Conservation (phyloP, 768 basidiomycete species). For the Lactarius evosmus region DNA sequence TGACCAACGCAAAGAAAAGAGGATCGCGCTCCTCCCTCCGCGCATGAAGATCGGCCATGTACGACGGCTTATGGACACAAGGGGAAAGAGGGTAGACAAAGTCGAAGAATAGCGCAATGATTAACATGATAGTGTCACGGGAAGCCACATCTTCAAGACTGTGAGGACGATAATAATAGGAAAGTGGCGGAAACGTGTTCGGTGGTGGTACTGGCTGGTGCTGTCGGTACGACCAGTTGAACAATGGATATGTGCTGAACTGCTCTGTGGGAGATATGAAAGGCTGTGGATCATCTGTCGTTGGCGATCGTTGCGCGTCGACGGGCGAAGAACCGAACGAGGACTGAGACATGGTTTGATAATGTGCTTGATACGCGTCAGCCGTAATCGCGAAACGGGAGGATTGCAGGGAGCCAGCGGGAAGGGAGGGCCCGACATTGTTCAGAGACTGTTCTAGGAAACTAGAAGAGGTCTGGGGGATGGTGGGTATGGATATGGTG, state of each 20-base stretch:
- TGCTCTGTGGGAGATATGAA: slow-evolving; percentile 45
- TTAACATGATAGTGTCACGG: slow-evolving; percentile 73
- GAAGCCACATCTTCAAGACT: slow-evolving; percentile 81
- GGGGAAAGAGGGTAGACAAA: slow-evolving; percentile 91
- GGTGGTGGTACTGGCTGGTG: slow-evolving; percentile 51
- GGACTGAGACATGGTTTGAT: slow-evolving; percentile 40
- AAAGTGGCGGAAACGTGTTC: slow-evolving; percentile 52
- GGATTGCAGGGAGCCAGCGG: slow-evolving; percentile 51
- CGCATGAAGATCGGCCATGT: slow-evolving; percentile 83
- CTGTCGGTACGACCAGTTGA: slow-evolving; percentile 71
- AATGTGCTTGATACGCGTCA: slow-evolving; percentile 62
- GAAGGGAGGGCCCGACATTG: slow-evolving; percentile 35
- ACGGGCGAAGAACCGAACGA: slow-evolving; percentile 42
- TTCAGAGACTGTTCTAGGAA: slow-evolving; percentile 54
- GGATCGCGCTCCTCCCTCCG: slow-evolving; percentile 83
- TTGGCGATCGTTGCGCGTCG: slow-evolving; percentile 37
- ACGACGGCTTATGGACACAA: slow-evolving; percentile 86
- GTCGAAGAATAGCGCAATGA: slow-evolving; percentile 88
- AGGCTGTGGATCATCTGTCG: slow-evolving; percentile 45
- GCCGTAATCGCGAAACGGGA: slow-evolving; percentile 70
- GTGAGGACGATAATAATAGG: slow-evolving; percentile 69
- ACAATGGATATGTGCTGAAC: slow-evolving; percentile 61
- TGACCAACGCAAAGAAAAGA: slow-evolving; percentile 86
- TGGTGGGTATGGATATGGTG: slow-evolving; percentile 13
- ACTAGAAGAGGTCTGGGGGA: slow-evolving; percentile 34